Evolutionary conservation across 345 rosid species (phyloP).

Genomic region (Boechera retrofracta): DNA sequence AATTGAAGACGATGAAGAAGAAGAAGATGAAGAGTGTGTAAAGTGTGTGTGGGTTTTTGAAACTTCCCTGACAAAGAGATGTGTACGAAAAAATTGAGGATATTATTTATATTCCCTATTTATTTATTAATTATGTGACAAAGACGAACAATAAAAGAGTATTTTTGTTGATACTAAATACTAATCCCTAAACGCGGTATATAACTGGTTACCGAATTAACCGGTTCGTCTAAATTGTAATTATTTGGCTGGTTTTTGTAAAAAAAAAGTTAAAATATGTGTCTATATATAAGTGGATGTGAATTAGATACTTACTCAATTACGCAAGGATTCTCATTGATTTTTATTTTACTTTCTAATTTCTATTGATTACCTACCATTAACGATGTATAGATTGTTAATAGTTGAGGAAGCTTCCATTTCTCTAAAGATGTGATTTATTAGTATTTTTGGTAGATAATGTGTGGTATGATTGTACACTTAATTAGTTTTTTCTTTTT

Average conservation of each 20-base stretch:
- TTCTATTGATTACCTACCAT: slow-evolving; percentile 21
- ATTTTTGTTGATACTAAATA: not conserved
- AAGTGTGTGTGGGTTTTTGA: slow-evolving; percentile 37
- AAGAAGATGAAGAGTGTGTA: slow-evolving; percentile 41
- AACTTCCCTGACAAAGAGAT: slow-evolving; percentile 38
- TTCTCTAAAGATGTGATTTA: not conserved
- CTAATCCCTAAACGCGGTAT: slow-evolving; percentile 28
- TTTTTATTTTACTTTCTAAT: not conserved
- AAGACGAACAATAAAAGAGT: not conserved
- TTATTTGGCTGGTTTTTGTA: not conserved
- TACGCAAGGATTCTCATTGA: slow-evolving; percentile 22
- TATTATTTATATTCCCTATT: slow-evolving; percentile 25
- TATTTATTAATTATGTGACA: not conserved
- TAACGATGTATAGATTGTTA: not conserved
- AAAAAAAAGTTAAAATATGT: not conserved
- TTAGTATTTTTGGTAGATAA: not conserved
- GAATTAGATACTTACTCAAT: slow-evolving; percentile 19
- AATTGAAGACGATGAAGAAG: not conserved
- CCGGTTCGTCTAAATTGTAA: slow-evolving; percentile 15
- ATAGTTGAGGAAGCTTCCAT: slow-evolving; percentile 18
- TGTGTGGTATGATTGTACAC: not conserved
- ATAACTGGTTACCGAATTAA: slow-evolving; percentile 18
- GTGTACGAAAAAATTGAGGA: slow-evolving; percentile 5
- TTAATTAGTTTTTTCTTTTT: not conserved
- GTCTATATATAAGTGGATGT: slow-evolving; percentile 21